These are phyloP conservation scores for Candida railenensis DNA, from an alignment of 805 yeast genomes.

Conservation along the genomic window DNA sequence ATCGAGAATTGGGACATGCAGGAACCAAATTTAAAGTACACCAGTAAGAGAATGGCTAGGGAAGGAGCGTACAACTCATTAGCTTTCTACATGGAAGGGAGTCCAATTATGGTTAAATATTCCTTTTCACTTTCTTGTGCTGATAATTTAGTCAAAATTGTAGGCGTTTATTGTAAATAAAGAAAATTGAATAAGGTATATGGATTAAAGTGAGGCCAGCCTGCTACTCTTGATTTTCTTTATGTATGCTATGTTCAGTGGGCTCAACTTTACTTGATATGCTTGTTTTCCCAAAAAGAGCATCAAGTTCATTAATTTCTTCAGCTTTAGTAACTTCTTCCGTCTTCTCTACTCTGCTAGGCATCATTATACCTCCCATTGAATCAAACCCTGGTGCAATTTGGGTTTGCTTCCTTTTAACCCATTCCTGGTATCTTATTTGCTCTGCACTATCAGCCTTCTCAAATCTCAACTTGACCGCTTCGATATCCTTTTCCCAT, in stretches of 20 bases:
- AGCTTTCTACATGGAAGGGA: no score
- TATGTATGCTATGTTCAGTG: no score
- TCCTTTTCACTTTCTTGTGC: no score
- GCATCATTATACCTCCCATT: conserved; percentile 27
- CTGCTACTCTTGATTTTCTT: no score
- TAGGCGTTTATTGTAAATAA: no score
- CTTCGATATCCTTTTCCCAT: conserved; percentile 27
- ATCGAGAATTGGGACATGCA: neutral
- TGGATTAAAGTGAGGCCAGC: no score
- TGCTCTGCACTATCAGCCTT: conserved; percentile 11
- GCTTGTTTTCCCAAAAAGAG: conserved; percentile 23
- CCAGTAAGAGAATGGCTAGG: no score
- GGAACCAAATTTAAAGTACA: no score
- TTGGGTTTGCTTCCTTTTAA: conserved; percentile 25
- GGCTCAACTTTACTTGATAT: neutral
- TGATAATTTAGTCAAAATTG: no score
- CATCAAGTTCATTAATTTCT: conserved; percentile 23
- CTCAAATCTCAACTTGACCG: conserved; percentile 10
- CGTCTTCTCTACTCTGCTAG: conserved; percentile 14
- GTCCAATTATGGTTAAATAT: no score
- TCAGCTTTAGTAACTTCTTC: neutral
- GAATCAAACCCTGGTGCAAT: conserved; percentile 43
- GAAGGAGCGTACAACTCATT: no score
- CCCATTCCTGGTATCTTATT: conserved; percentile 27
- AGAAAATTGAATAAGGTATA: no score